phyloP scores from a whole-genome alignment of 1,284 basidiomycete genomes.

The Ustilago loliicola region DNA sequence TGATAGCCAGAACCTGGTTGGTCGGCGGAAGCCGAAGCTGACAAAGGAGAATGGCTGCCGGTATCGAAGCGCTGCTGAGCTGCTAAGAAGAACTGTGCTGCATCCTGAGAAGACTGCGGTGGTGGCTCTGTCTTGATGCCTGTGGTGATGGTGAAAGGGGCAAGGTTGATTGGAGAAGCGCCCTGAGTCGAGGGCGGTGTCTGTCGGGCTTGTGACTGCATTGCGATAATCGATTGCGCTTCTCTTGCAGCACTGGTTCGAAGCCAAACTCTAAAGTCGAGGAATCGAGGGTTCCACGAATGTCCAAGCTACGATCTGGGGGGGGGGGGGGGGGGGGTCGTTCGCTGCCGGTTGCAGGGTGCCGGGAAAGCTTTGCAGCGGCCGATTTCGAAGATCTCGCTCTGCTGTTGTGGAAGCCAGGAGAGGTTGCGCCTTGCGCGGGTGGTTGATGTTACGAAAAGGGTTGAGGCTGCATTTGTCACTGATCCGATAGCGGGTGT shows the following conservation, averaged over 20 bases:
- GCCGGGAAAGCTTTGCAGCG: not conserved
- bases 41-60: constrained; percentile 35
- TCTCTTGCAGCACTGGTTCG: not conserved
- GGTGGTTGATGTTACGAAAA: constrained; percentile 20
- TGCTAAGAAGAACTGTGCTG: constrained; percentile 24
- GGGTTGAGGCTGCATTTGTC: constrained; percentile 25
- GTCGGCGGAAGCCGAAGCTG: constrained; percentile 25
- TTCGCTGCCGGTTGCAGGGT: not conserved
- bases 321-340: not conserved
- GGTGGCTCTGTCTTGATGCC: constrained; percentile 18
- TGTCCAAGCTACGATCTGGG: not conserved
- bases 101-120: constrained; percentile 34
- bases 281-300: not conserved
- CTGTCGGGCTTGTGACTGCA: constrained; percentile 32
- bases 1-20: constrained; percentile 44
- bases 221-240: constrained; percentile 11
- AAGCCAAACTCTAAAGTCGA: not conserved
- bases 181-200: constrained; percentile 13
- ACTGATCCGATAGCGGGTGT: constrained; percentile 4
- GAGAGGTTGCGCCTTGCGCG: constrained; percentile 22
- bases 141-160: not conserved
- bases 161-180: constrained; percentile 17
- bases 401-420: not conserved
- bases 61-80: constrained; percentile 34
- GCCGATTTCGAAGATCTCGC: not conserved